Percentiles rank a stretch among this genome's conserved stretches.
Conservation (phyloP, 305 asterid genomes). For the Stenogyne calaminthoides region DNA sequence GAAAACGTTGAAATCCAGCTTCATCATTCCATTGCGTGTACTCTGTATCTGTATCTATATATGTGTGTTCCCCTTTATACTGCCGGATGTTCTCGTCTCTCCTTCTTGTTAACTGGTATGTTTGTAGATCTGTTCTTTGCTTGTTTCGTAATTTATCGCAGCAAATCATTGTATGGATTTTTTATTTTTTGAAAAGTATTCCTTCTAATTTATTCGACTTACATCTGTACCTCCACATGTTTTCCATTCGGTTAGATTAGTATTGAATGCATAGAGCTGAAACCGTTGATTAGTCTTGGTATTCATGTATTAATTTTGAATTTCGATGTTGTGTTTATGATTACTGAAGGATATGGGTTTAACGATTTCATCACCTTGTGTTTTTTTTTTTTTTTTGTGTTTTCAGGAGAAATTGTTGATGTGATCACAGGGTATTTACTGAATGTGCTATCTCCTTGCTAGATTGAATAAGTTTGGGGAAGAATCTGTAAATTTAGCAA, state of each 20-base stretch:
- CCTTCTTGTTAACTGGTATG: slow-evolving; percentile 36
- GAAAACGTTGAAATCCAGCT: slow-evolving; percentile 35
- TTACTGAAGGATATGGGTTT: not conserved
- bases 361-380: slow-evolving; percentile 7
- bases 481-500: slow-evolving; percentile 12
- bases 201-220: slow-evolving; percentile 9
- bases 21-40: not conserved
- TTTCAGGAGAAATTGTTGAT: slow-evolving; percentile 31
- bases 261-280: slow-evolving; percentile 23
- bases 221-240: slow-evolving; percentile 2
- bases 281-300: too few species aligned
- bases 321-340: not conserved
- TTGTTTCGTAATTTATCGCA: slow-evolving; percentile 14
- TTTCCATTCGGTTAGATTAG: slow-evolving; percentile 21
- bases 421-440: too few species aligned
- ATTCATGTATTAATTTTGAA: not conserved
- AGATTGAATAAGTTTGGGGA: slow-evolving; percentile 15
- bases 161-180: not conserved
- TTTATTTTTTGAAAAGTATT: not conserved
- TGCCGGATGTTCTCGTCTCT: not conserved
- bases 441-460: not conserved
- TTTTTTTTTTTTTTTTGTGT: not conserved
- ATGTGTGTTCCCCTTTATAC: not conserved
- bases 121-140: slow-evolving; percentile 43
- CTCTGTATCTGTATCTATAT: not conserved